Base-by-base conservation (phyloP, 2,329 filamentous ascomycete genomes). In the Ceratocystis cacaofunesta region DNA sequence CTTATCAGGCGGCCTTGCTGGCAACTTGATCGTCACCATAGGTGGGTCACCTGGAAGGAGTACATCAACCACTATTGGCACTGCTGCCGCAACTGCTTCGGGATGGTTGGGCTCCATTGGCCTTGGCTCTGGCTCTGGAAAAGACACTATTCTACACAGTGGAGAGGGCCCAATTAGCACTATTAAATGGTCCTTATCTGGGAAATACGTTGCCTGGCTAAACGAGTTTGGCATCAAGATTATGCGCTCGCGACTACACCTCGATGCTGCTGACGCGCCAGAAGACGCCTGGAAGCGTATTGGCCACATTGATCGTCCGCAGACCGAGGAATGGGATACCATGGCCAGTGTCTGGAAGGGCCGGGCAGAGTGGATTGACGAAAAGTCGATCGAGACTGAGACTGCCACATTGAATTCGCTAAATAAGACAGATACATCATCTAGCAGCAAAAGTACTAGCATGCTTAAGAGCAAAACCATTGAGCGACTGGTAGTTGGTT, bases 171-270 rank as follows among this genome's bases (percentile, higher is more conserved):
- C 85, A 1, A 94, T 99, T 69, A 92, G 85, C 73, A 88, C 86
- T 2, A 94, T 99, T 72, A 92, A 95, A 74, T 99, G 92, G 91
- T 97, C 92, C 0, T 74, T 92, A 50, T 92, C 90, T 0, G 92
- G 94, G 0, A 94, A 88, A 75, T 97, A 92, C 72, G 88, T 96
- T 0, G 89, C 86, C 0, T 99, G 94, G 94, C 82, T 95, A 50
- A 99, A 97, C 71, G 94, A 99, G 75, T 88, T 95, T 71, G 94
- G 94, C 3, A 95, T 97, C 73, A 96, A 96, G 74, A 94, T 99
- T 68, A 97, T 97, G 92, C 85, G 94, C 46, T 90, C 90, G 3
- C 90, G 94, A 72, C 73, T 95, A 22, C 85, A 92, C 70, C 80
- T 96, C 4, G 90, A 95, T 5, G 85, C 79, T 68, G 81, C 81